A percentile compares a stretch with the other conserved stretches of the same genome.
Evolutionary conservation across 495 filamentous ascomycete genomes (phyloP).

Genomic region (Baudoinia panamericana): DNA sequence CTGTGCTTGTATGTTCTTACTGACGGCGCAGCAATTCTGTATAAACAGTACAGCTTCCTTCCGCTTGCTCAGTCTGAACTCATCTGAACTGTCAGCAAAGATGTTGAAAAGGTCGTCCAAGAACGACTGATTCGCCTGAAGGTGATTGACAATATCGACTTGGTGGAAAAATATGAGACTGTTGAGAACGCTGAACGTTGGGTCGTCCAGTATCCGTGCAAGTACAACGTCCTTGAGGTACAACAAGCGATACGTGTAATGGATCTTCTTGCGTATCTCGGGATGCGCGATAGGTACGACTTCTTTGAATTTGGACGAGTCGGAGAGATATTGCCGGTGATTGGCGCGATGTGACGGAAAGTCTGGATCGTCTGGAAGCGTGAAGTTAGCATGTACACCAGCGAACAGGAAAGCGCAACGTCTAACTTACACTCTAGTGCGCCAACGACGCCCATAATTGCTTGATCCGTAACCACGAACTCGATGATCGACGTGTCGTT

Average conservation of each 20-base stretch:
- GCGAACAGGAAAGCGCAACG: background rate
- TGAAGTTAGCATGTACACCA: conserved; percentile 13
- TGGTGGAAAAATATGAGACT: conserved; percentile 98
- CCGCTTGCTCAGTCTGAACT: conserved; percentile 55
- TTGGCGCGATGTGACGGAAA: conserved; percentile 98
- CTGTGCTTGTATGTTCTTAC: conserved; percentile 81
- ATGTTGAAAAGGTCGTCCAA: conserved; percentile 82
- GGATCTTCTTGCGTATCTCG: conserved; percentile 75
- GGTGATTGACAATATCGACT: conserved; percentile 89
- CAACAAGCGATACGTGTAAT: conserved; percentile 86
- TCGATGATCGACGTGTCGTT: conserved; percentile 94
- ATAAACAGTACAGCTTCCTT: conserved; percentile 94
- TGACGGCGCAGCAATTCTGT: conserved; percentile 88
- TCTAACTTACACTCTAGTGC: conserved; percentile 68
- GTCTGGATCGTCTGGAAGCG: conserved; percentile 70
- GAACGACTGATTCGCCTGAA: conserved; percentile 66
- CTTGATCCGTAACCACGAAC: conserved; percentile 75
- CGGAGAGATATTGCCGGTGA: conserved; percentile 82
- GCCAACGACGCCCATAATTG: conserved; percentile 85
- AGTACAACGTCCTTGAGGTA: conserved; percentile 98
- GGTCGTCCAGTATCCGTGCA: conserved; percentile 90
- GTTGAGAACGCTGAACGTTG: conserved; percentile 94
- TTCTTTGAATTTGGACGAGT: conserved; percentile 85
- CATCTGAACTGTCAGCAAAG: conserved; percentile 42
- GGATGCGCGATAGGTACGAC: conserved; percentile 82